Evolutionary conservation across 768 basidiomycete species (phyloP).

Genomic region (Steccherinum ochraceum): DNA sequence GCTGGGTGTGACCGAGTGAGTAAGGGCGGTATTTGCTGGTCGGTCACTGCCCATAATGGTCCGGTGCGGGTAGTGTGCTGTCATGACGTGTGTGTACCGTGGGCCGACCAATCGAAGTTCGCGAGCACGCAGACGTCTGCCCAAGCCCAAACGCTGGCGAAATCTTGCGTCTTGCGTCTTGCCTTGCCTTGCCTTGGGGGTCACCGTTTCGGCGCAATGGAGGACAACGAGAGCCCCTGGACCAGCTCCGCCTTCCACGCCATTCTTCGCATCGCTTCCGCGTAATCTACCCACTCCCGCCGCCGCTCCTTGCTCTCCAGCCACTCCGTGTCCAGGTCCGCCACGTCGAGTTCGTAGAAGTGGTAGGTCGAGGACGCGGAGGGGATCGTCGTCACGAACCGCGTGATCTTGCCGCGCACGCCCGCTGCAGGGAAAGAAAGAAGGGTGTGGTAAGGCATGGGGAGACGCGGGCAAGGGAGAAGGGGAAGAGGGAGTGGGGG

Average conservation of each 20-base stretch:
- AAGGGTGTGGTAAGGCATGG: conserved; percentile 13
- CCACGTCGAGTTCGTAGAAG: conserved; percentile 86
- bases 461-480: conserved; percentile 22
- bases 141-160: no score
- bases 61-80: not conserved
- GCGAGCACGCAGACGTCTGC: not conserved
- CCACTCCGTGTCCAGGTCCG: conserved; percentile 73
- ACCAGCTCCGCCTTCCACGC: conserved; percentile 85
- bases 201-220: conserved; percentile 55
- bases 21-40: not conserved
- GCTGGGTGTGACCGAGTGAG: not conserved
- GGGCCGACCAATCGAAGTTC: not conserved
- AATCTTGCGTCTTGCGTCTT: not conserved
- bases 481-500: conserved; percentile 13
- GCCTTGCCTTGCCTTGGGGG: not conserved
- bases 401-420: conserved; percentile 80
- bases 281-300: conserved; percentile 86
- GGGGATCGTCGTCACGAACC: conserved; percentile 78
- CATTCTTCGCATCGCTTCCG: conserved; percentile 67
- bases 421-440: conserved; percentile 54
- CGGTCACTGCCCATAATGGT: not conserved
- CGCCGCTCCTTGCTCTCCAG: conserved; percentile 72
- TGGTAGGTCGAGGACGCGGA: conserved; percentile 79
- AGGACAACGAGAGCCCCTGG: conserved; percentile 66
- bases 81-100: not conserved